Base-by-base conservation (phyloP, 495 filamentous ascomycete species). In the Corynascus novoguineensis region DNA sequence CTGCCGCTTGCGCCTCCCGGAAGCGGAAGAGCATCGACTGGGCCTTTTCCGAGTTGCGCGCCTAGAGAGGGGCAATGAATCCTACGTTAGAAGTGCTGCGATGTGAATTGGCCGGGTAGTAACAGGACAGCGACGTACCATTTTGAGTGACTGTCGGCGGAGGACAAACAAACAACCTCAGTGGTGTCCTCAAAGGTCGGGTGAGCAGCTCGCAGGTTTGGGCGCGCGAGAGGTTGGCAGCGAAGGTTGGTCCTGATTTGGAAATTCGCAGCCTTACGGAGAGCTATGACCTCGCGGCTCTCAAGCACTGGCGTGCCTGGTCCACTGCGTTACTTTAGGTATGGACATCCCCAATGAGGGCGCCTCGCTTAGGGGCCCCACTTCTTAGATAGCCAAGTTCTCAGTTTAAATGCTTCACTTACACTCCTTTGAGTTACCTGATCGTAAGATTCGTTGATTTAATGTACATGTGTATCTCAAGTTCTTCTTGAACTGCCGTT, bases 21-120 rank as follows among this genome's bases (percentile, higher is more conserved):
- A 98, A 98, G 79, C 93, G 93, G 78, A 96, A 98, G 73, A 98
- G 95, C 93, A 98, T 98, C 22, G 92, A 97, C 74, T 98, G 93
- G 57, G 93, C 93, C 76, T 97, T 97, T 81, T 97, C 92, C 28
- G 87, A 90, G 72, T 98, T 98, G 37, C 80, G 80, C 61, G 80
- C 79, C 79, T 80, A 52, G 15, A 27, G n/a, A 29, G 45, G 32
- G 53, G 35, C 15, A 19, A 19, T 50, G n/a, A 7, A n/a, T 17
- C 4, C 19, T 47, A 2, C 24, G 25, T 53, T 14, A 9, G 38
- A 15, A 11, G 28, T 2, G 0, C 25, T 32, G 12, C 8, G 37
- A 15, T 25, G 35, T 25, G 12, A 35, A 14, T 25, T 5, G 22
- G 22, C 28, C 12, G 49, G 22, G 21, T 10, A 3, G 19, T 12